A percentile compares a stretch with the other conserved stretches of the same genome.
These are phyloP conservation scores for Fusarium sp. DNA, from an alignment of 2,329 filamentous ascomycete genomes.

Conservation along the genomic window DNA sequence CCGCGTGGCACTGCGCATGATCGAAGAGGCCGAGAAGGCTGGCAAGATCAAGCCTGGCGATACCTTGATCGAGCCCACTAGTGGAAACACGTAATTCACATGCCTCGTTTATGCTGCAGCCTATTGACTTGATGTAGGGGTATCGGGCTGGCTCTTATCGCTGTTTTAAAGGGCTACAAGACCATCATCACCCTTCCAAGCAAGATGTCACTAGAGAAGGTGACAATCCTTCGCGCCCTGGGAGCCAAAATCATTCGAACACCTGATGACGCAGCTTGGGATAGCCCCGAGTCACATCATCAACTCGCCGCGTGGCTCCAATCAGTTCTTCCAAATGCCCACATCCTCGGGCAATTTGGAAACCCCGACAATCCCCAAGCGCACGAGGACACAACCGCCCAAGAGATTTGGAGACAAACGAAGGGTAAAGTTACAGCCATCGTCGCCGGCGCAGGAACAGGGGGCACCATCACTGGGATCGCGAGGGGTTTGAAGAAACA, in stretches of 20 bases:
- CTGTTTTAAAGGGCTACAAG: constrained; percentile 94
- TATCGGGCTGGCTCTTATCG: constrained; percentile 94
- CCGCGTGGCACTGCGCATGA: constrained; percentile 94
- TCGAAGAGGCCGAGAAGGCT: constrained; percentile 91
- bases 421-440: constrained; percentile 82
- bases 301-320: constrained; percentile 79
- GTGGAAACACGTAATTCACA: constrained; percentile 80
- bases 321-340: constrained; percentile 94
- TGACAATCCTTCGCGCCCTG: constrained; percentile 89
- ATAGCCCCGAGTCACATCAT: constrained; percentile 94
- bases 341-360: constrained; percentile 95
- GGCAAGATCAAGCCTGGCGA: constrained; percentile 98
- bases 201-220: constrained; percentile 99
- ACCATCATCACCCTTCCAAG: constrained; percentile 97
- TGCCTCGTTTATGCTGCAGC: neutral
- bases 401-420: constrained; percentile 95
- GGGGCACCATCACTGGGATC: constrained; percentile 91
- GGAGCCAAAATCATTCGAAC: constrained; percentile 97
- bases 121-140: constrained; percentile 58
- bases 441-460: constrained; percentile 91
- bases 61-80: constrained; percentile 95
- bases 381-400: constrained; percentile 83
- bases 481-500: constrained; percentile 88
- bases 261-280: constrained; percentile 92
- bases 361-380: constrained; percentile 91